Conservation (phyloP, 345 rosid species). For the Turnera subulata region DNA sequence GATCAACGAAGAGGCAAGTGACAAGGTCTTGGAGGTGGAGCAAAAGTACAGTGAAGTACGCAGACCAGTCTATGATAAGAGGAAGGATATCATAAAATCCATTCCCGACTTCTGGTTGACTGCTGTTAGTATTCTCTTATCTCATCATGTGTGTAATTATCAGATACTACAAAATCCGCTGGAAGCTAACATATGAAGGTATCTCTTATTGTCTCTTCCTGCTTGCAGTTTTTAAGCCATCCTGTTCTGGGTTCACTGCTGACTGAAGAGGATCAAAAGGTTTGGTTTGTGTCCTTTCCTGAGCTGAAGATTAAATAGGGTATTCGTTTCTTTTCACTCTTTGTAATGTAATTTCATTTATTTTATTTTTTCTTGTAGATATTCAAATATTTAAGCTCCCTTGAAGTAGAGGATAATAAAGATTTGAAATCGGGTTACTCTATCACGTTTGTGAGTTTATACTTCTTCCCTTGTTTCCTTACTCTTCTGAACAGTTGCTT, state of each 20-base stretch:
- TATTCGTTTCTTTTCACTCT: background rate
- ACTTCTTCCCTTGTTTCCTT: background rate
- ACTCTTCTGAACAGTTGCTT: background rate
- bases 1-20: constrained; percentile 95
- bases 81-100: constrained; percentile 63
- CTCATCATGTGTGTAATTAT: no score
- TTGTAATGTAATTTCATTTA: background rate
- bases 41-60: constrained; percentile 81
- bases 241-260: constrained; percentile 79
- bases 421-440: constrained; percentile 91
- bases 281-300: constrained; percentile 22
- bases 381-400: constrained; percentile 58
- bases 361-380: constrained; percentile 35
- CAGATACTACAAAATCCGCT: no score
- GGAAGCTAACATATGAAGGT: no score
- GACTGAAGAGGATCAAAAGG: constrained; percentile 92
- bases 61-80: constrained; percentile 80
- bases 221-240: constrained; percentile 87
- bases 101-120: constrained; percentile 95
- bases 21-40: constrained; percentile 85
- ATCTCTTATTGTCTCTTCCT: no score
- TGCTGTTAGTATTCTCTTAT: constrained; percentile 61
- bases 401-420: constrained; percentile 87
- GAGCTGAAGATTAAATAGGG: background rate
- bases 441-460: constrained; percentile 70